Evolutionary conservation across 2,329 filamentous ascomycete species (phyloP), one percentile per base, ranked within the genome.

Genomic region (Sarocladium strictum): DNA sequence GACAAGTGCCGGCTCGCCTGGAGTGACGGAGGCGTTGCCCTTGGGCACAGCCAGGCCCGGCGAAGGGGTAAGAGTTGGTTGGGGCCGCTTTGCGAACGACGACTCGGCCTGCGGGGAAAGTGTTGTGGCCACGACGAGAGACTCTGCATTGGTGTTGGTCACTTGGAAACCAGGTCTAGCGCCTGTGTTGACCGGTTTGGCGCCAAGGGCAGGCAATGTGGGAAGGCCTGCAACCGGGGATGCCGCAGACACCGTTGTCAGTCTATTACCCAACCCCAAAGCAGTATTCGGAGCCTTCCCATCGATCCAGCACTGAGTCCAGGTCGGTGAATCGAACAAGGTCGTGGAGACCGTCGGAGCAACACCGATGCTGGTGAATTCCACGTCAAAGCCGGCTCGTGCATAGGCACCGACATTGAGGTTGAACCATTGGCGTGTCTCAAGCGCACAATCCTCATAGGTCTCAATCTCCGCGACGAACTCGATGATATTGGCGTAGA

Each of bases 401-500:
- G 66, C 67, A 19, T 62, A 68, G 21, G 68, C 70, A 57, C 70
- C 71, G 38, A 72, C 61, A 59, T 72, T 73, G 43, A 72, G 57
- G 58, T 72, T 47, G 40, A 51, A 54, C 37, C 41, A 55, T 24
- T 50, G 33, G n/a, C 29, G 35, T 15, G 53, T 41, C 54, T 59
- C 43, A 2, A 74, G 59, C 27, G 64, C 68, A 63, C 72, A 74
- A 23, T 54, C 54, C 17, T 63, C 59, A 12, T 65, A 65, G 23
- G 60, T 62, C 55, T 69, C 69, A 56, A 74, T 65, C 51, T 67
- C 61, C 59, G 67, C 67, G 40, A 73, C 68, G 60, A 80, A 78
- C 59, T 81, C 74, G 14, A 78, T 69, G 6, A 82, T 60, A 64
- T 81, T 75, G 54, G 73, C 73, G 59, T 69, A 80, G 37, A 80